phyloP scores from a whole-genome alignment of 2,329 filamentous ascomycete genomes.

The Phoma herbarum region DNA sequence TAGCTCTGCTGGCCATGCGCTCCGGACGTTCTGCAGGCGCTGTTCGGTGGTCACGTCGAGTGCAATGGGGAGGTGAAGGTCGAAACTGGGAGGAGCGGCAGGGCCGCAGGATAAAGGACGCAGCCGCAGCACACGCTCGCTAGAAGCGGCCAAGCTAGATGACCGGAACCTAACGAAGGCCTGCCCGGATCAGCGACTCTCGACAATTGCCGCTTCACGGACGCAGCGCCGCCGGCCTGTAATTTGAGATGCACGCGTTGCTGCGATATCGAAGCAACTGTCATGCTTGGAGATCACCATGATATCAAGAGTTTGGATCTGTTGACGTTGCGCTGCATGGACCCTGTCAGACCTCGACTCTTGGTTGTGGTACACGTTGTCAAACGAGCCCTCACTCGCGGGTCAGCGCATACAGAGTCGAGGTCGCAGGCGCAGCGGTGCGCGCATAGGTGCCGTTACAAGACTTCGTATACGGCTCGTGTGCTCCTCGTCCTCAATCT shows the following conservation, averaged over 20 bases:
- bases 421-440: slow-evolving; percentile 2
- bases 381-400: slow-evolving; percentile 6
- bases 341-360: slow-evolving; percentile 4
- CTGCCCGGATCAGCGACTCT: slow-evolving; percentile 21
- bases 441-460: slow-evolving; percentile 6
- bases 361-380: slow-evolving; percentile 7
- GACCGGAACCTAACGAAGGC: slow-evolving; percentile 15
- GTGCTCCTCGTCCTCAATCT: slow-evolving; percentile 6
- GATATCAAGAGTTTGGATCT: background rate
- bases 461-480: slow-evolving; percentile 3
- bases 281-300: slow-evolving; percentile 3
- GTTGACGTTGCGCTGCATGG: slow-evolving; percentile 21
- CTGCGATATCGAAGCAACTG: background rate
- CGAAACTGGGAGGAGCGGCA: slow-evolving; percentile 17
- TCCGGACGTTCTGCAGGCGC: slow-evolving; percentile 19
- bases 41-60: slow-evolving; percentile 22
- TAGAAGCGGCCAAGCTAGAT: slow-evolving; percentile 16
- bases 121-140: slow-evolving; percentile 20
- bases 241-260: slow-evolving; percentile 2
- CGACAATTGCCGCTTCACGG: slow-evolving; percentile 20
- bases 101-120: slow-evolving; percentile 18
- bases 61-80: slow-evolving; percentile 19
- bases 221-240: slow-evolving; percentile 11
- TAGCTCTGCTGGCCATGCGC: slow-evolving; percentile 37
- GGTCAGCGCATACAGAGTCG: slow-evolving; percentile 2